Evolutionary conservation across 2,329 filamentous ascomycete species (phyloP), one percentile per base, ranked within the genome.

Genomic region (Colletotrichum tabaci): DNA sequence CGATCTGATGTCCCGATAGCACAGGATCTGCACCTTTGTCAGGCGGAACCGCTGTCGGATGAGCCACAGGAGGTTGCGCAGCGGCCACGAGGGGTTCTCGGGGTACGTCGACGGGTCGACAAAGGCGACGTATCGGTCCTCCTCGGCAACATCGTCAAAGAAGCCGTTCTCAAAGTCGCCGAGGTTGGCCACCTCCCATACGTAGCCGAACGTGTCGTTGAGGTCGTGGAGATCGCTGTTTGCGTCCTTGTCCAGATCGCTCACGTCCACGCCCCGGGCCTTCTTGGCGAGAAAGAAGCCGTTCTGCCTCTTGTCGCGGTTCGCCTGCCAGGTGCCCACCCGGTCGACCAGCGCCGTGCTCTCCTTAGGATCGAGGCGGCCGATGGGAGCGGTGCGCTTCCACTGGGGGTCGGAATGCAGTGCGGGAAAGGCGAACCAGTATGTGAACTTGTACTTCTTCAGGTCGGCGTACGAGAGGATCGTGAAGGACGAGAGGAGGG

Each of bases 401-500:
- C 96, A 99, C 38, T 88, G 86, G 2, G 94, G 94, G 66, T 96
- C 92, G 4, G 96, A 97, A 80, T 97, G 95, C 55, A 99, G 87
- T 18, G 96, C 95, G 1, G 96, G 96, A 78, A 97, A 99, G 6
- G 93, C 96, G 82, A 98, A 98, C 91, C 97, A 97, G 83, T 98
- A 98, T n/a, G 93, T 94, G 80, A 98, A 98, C 74, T 92, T 94
- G 84, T 98, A 98, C 79, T 97, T 98, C 82, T 99, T 99, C 44
- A 99, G 88, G 79, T 99, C 96, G 73, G 96, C 96, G 80, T 94
- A 99, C 18, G 94, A 98, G 56, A 98, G 90, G 70, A 97, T 91
- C 35, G 94, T 89, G 81, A 98, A 98, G 8, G 94, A 96, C 5
- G 94, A 91, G 21, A 99, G 90, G 2, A 98, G 88, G 5, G 96